Conservation (phyloP, 2,329 filamentous ascomycete genomes). For the Blastomyces silverae region DNA sequence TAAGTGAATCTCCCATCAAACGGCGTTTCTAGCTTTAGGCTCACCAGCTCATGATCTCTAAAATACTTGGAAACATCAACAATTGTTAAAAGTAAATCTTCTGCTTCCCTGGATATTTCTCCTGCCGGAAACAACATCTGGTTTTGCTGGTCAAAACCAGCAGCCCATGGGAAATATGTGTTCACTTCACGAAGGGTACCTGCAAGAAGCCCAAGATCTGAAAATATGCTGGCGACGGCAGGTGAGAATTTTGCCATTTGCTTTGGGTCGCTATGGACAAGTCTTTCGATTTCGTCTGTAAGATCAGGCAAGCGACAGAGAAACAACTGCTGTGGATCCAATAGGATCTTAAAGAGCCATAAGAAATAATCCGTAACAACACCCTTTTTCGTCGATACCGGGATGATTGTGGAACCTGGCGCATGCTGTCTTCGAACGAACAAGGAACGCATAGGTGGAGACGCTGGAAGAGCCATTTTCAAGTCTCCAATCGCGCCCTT, state of each 20-base stretch:
- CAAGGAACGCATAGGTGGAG: conserved; percentile 38
- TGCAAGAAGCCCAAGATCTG: conserved; percentile 42
- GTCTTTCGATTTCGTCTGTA: conserved; percentile 46
- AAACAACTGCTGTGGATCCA: conserved; percentile 35
- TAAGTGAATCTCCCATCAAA: conserved; percentile 40
- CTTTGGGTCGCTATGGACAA: conserved; percentile 32
- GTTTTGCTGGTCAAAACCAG: conserved; percentile 26
- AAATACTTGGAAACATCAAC: conserved; percentile 1
- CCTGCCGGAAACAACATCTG: conserved; percentile 20
- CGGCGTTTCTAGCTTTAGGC: conserved; percentile 10
- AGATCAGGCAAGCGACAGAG: conserved; percentile 33
- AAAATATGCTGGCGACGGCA: conserved; percentile 34
- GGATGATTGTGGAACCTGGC: not conserved
- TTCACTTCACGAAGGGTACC: conserved; percentile 43
- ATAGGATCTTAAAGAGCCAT: conserved; percentile 37
- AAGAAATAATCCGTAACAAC: conserved; percentile 26
- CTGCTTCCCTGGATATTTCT: not conserved
- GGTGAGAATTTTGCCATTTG: conserved; percentile 36
- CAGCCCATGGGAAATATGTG: conserved; percentile 44
- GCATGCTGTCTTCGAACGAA: conserved; percentile 26
- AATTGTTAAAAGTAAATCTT: not conserved
- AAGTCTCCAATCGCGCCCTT: conserved; percentile 29
- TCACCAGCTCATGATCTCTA: conserved; percentile 2
- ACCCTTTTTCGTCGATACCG: conserved; percentile 12
- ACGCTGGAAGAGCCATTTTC: conserved; percentile 31